These are phyloP conservation scores for Phytophthora boehmeriae DNA, from an alignment of 352 stramenopile species.

Conservation along the genomic window DNA sequence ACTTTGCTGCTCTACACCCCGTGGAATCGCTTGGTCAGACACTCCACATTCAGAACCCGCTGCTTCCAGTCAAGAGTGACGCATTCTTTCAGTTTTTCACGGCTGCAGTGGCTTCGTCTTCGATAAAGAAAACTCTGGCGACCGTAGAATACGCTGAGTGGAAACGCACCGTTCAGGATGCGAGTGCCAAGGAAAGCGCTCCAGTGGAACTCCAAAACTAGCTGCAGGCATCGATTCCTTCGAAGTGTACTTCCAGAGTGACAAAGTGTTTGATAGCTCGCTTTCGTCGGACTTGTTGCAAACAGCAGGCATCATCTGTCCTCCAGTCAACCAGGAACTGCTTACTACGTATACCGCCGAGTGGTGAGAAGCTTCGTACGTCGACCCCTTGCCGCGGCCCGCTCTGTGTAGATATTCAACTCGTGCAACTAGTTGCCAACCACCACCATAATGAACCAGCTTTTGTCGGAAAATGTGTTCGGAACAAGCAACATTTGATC, in stretches of 20 bases:
- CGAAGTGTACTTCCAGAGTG: slow-evolving; percentile 65
- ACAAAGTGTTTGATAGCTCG: slow-evolving; percentile 67
- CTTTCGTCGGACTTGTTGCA: slow-evolving; percentile 54
- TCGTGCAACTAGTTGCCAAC: slow-evolving; percentile 12
- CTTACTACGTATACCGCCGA: slow-evolving; percentile 47
- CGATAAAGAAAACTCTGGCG: slow-evolving; percentile 26
- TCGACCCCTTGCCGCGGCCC: too few relatives aligned
- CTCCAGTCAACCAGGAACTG: slow-evolving; percentile 43
- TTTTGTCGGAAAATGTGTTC: neutral
- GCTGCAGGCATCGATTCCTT: slow-evolving; percentile 66
- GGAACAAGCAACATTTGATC: neutral
- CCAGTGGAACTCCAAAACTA: slow-evolving; percentile 61
- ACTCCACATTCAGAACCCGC: slow-evolving; percentile 77
- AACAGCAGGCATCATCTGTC: slow-evolving; percentile 44
- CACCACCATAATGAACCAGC: too few relatives aligned
- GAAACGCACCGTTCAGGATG: slow-evolving; percentile 39
- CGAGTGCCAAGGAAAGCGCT: slow-evolving; percentile 27
- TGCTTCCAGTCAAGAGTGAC: slow-evolving; percentile 44
- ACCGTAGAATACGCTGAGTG: slow-evolving; percentile 44
- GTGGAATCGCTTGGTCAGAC: slow-evolving; percentile 64
- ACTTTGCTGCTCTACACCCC: slow-evolving; percentile 68
- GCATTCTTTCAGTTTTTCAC: slow-evolving; percentile 56
- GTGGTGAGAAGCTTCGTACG: slow-evolving; percentile 46
- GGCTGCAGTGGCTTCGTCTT: slow-evolving; percentile 17
- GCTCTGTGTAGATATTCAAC: too few relatives aligned